These are phyloP conservation scores for Coprinopsis sp. DNA, from an alignment of 768 basidiomycete genomes.

Conservation along the genomic window DNA sequence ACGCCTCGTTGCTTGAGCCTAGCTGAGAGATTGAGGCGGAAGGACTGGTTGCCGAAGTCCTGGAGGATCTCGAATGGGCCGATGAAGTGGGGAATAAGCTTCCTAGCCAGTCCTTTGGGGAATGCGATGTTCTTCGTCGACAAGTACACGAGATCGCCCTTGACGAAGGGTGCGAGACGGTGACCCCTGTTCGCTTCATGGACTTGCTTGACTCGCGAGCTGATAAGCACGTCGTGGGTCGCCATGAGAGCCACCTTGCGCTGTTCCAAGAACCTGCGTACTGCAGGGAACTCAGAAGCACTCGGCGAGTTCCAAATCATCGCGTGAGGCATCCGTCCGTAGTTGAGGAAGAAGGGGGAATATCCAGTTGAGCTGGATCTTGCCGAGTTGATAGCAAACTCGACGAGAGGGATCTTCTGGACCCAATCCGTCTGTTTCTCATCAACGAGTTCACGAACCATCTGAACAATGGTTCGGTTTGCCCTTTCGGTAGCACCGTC, in stretches of 20 bases:
- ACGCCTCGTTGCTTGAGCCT: constrained; percentile 18
- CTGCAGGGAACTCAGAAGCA: constrained; percentile 15
- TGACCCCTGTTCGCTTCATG: constrained; percentile 23
- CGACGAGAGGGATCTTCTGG: constrained; percentile 20
- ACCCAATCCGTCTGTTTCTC: constrained; percentile 31
- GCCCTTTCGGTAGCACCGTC: constrained; percentile 14
- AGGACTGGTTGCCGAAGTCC: constrained; percentile 16
- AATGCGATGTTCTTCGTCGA: constrained; percentile 17
- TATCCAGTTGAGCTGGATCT: constrained; percentile 18
- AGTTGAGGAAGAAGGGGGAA: constrained; percentile 25
- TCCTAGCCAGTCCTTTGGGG: constrained; percentile 18
- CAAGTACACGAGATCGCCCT: constrained; percentile 17
- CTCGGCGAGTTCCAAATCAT: constrained; percentile 18
- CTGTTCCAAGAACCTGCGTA: constrained; percentile 15
- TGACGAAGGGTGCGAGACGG: constrained; percentile 11
- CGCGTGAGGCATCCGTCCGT: constrained; percentile 15
- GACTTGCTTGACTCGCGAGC: constrained; percentile 26
- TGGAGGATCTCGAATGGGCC: constrained; percentile 17
- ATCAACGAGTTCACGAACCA: constrained; percentile 19
- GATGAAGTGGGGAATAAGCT: constrained; percentile 20
- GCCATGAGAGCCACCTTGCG: constrained; percentile 21
- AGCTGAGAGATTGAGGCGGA: constrained; percentile 8
- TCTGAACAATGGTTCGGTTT: constrained; percentile 18
- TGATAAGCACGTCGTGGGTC: constrained; percentile 31
- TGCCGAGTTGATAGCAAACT: constrained; percentile 19